Percentiles rank a stretch among this genome's conserved stretches.
Conservation (phyloP, 2,329 filamentous ascomycete genomes). For the Calonectria pteridis region DNA sequence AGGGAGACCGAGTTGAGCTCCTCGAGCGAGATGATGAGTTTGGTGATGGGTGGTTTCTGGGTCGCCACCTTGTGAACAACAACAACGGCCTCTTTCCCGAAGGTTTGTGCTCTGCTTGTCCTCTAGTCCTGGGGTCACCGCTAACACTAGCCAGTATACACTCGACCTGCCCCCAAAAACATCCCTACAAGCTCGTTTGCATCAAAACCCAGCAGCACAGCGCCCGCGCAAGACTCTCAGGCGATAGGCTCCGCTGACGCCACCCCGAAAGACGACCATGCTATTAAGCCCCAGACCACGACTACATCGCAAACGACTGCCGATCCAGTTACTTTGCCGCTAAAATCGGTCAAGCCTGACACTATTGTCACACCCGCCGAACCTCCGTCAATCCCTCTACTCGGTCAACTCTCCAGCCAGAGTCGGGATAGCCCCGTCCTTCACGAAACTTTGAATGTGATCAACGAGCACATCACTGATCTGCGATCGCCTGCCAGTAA, state of each 20-base stretch:
- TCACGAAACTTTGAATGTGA: constrained; percentile 94
- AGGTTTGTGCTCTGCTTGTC: constrained; percentile 63
- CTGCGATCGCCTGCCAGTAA: constrained; percentile 70
- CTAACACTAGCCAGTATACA: constrained; percentile 66
- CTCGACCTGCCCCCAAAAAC: constrained; percentile 67
- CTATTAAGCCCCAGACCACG: constrained; percentile 50
- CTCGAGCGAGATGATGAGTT: constrained; percentile 91
- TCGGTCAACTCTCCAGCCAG: constrained; percentile 55
- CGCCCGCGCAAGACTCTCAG: constrained; percentile 45
- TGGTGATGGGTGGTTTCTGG: constrained; percentile 88
- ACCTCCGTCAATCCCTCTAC: constrained; percentile 40
- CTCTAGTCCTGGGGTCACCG: constrained; percentile 24
- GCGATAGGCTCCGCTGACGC: constrained; percentile 34
- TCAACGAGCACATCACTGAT: constrained; percentile 96
- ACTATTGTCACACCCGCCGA: constrained; percentile 41
- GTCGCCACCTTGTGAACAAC: constrained; percentile 78
- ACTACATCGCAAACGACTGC: constrained; percentile 29
- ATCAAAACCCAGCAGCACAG: constrained; percentile 47
- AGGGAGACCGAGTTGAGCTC: constrained; percentile 86
- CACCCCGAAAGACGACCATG: constrained; percentile 46
- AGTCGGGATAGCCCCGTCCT: constrained; percentile 79
- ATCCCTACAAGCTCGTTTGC: constrained; percentile 47
- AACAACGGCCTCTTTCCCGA: constrained; percentile 86
- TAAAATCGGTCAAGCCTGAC: constrained; percentile 56
- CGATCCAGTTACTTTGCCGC: constrained; percentile 57